Percentiles rank a stretch among this genome's conserved stretches.
Evolutionary conservation across 2,329 filamentous ascomycete genomes (phyloP).

Genomic region (Aspergillus pseudoviridinutans): DNA sequence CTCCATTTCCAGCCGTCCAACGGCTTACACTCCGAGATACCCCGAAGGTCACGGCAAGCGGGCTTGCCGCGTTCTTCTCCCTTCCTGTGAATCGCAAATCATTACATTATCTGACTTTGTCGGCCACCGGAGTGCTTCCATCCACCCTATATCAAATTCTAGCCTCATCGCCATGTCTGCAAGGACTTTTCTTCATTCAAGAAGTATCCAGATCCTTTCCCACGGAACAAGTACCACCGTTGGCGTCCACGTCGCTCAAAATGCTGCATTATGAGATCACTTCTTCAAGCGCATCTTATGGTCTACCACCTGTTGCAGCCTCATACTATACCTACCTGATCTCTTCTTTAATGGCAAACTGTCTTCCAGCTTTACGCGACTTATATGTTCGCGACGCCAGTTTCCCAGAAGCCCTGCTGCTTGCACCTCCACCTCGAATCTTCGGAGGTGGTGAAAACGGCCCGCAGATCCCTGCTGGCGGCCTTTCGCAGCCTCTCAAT

Average conservation of each 20-base stretch:
- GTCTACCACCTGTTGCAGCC: conserved; percentile 47
- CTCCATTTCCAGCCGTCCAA: conserved; percentile 69
- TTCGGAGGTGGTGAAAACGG: conserved; percentile 41
- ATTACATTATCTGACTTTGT: conserved; percentile 66
- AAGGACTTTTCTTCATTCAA: conserved; percentile 51
- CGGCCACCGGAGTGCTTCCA: conserved; percentile 62
- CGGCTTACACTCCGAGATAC: conserved; percentile 69
- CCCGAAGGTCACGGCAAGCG: conserved; percentile 66
- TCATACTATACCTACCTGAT: conserved; percentile 84
- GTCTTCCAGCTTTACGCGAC: conserved; percentile 67
- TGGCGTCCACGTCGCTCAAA: conserved; percentile 65
- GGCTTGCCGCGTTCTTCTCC: conserved; percentile 65
- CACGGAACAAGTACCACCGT: conserved; percentile 53
- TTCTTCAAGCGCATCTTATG: conserved; percentile 52
- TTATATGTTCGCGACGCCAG: conserved; percentile 82
- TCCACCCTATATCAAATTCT: conserved; percentile 42
- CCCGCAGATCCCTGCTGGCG: conserved; percentile 21
- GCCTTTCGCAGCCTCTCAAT: conserved; percentile 55
- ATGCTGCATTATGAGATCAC: conserved; percentile 82
- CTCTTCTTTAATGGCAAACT: conserved; percentile 71
- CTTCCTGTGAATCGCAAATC: conserved; percentile 55
- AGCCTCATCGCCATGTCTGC: conserved; percentile 38
- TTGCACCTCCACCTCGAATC: conserved; percentile 60
- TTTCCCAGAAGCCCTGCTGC: conserved; percentile 75
- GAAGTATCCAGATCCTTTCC: conserved; percentile 56